Evolutionary conservation across 495 filamentous ascomycete species (phyloP), one percentile per base, ranked within the genome.

Genomic region (Tuber borchii): DNA sequence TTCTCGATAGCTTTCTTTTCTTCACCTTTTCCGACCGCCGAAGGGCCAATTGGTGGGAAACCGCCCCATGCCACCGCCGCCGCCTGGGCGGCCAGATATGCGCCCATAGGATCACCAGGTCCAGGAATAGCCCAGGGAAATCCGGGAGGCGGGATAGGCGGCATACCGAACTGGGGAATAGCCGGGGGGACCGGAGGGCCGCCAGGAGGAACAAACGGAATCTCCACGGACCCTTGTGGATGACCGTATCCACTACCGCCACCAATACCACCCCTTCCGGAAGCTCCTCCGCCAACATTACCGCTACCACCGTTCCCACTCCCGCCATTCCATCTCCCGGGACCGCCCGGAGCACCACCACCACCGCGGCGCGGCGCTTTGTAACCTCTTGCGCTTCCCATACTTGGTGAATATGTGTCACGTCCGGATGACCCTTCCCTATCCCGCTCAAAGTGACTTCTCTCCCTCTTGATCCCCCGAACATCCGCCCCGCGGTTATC

Each of bases 341-440:
- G 88, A 75, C 87, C 86, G 8, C 56, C 19, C 26, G 88, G 83
- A 31, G 77, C 85, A 61, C n/a, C n/a, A 61, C 51, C 42, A 20
- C 87, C 89, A 6, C 91, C 91, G 73, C 92, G 87, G 44, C 94
- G 90, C 39, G 89, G 86, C 78, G 93, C 92, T 84, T 97, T 97
- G 76, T 90, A 86, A 19, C 87, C 81, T 79, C 93, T 86, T 46
- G 88, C 86, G 70, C 84, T 82, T 72, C 79, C 79, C 77, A 82
- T 69, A 79, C 78, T 77, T 85, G 83, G 87, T 86, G 78, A 87
- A 83, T 84, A 73, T 74, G 73, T 73, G 70, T 85, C 85, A 31
- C 73, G 79, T 14, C 80, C 77, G 51, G 85, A 77, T 0, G 78
- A 70, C 16, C 80, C 73, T 10, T 84, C 80, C 46, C 83, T 79